These are phyloP conservation scores for Ophiostoma pallidulum DNA, from an alignment of 2,329 filamentous ascomycete species.

Conservation along the genomic window DNA sequence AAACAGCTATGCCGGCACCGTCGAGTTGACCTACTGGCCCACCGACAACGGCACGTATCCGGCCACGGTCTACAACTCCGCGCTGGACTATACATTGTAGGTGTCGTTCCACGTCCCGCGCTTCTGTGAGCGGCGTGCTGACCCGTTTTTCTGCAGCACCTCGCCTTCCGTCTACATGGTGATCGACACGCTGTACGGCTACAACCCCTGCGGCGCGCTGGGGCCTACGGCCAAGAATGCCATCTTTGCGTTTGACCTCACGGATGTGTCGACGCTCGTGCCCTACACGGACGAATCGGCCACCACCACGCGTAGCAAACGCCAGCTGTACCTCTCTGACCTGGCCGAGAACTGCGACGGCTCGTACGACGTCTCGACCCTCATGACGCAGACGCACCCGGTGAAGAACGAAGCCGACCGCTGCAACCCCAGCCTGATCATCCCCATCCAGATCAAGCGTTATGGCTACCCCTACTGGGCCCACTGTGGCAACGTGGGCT, in stretches of 20 bases:
- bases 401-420: background rate
- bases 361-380: background rate
- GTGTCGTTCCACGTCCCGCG: background rate
- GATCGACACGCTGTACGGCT: background rate
- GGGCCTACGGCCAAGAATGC: background rate
- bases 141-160: background rate
- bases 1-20: background rate
- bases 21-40: background rate
- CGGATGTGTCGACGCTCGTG: background rate
- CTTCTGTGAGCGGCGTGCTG: no score
- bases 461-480: background rate
- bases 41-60: background rate
- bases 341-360: background rate
- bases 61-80: background rate
- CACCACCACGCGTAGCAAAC: background rate
- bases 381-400: background rate
- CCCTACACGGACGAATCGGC: background rate
- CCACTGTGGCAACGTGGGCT: background rate
- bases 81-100: background rate
- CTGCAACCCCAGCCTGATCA: slow-evolving; percentile 1
- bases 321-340: background rate
- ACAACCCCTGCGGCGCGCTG: background rate
- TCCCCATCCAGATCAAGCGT: background rate
- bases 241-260: background rate
- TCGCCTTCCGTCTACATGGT: slow-evolving; percentile 1